A percentile compares a stretch with the other conserved stretches of the same genome.
Evolutionary conservation across 345 rosid species (phyloP).

Genomic region (Salix suchowensis): DNA sequence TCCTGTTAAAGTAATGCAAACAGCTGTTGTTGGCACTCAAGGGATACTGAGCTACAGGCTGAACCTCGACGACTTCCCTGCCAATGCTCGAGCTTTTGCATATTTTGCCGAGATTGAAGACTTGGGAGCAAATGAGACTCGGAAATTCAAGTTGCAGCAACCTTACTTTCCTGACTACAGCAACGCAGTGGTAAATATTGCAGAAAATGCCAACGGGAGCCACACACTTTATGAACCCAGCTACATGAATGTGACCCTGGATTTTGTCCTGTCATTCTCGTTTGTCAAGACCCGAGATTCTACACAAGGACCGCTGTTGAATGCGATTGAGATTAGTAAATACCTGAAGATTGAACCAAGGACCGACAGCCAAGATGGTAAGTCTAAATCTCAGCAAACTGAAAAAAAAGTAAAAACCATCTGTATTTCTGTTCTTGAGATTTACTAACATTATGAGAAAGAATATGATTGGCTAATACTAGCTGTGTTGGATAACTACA

Average conservation of each 20-base stretch:
- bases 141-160: slow-evolving; percentile 64
- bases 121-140: slow-evolving; percentile 56
- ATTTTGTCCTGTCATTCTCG: slow-evolving; percentile 70
- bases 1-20: slow-evolving; percentile 96
- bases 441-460: not conserved
- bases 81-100: slow-evolving; percentile 88
- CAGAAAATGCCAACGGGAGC: slow-evolving; percentile 92
- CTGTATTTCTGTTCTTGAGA: not conserved
- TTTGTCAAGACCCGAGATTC: slow-evolving; percentile 78
- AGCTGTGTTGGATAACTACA: slow-evolving; percentile 9
- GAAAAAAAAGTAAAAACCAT: not conserved
- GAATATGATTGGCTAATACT: slow-evolving; percentile 5
- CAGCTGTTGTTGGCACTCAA: slow-evolving; percentile 86
- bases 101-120: slow-evolving; percentile 94
- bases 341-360: slow-evolving; percentile 63
- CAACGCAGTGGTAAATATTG: slow-evolving; percentile 90
- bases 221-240: slow-evolving; percentile 91
- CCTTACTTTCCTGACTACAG: slow-evolving; percentile 74
- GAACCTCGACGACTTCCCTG: slow-evolving; percentile 92
- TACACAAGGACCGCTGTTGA: slow-evolving; percentile 74
- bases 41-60: slow-evolving; percentile 69
- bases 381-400: slow-evolving; percentile 17
- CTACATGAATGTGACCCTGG: slow-evolving; percentile 81
- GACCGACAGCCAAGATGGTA: slow-evolving; percentile 64
- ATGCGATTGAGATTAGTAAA: slow-evolving; percentile 87